Base-by-base conservation (phyloP, 805 yeast species). In the Suhomyces faveliae region DNA sequence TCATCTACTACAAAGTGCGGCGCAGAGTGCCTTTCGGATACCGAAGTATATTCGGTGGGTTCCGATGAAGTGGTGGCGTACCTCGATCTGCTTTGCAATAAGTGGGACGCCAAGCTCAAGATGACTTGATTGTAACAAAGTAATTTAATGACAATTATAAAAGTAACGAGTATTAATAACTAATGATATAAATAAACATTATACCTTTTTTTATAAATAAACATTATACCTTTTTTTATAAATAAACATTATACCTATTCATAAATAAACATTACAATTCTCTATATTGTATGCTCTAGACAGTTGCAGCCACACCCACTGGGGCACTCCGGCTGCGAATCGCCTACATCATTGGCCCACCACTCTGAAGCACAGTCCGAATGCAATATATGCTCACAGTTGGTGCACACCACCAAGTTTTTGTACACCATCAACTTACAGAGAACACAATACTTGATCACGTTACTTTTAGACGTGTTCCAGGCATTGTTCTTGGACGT, bases 271-370 rank as follows among this genome's bases (percentile, higher is more conserved):
- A 20, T 38, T 20, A 19, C 30, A 38, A 24, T 24, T 5, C 9
- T 11, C 5, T 15, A 12, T 41, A 40, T 38, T 29, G 42, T 35
- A 29, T 40, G 37, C 20, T 68, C 71, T 9, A 80, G 61, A 66
- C 96, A 89, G 4, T 59, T 52, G 58, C 96, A 89, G 0, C 96
- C 96, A 71, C 96, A 89, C 0, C 96, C 96, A 40, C 87, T 78
- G 0, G 95, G 84, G 64, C 96, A 89, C 56, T 85, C 87, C 11
- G 37, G 40, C 4, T 45, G 54, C 10, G 10, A 24, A 9, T 33
- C 21, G 6, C 15, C 9, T 11, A 56, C 60, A 7, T 62, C 61
- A 6, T 29, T 22, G 6, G 66, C 65, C 89, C 95, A 89, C 97
- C 98, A 91, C 43, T 76, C 76, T 15, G 75, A 66, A 0, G 96